phyloP scores from a whole-genome alignment of 1,284 basidiomycete genomes.

The Xerocomus minutiporus region DNA sequence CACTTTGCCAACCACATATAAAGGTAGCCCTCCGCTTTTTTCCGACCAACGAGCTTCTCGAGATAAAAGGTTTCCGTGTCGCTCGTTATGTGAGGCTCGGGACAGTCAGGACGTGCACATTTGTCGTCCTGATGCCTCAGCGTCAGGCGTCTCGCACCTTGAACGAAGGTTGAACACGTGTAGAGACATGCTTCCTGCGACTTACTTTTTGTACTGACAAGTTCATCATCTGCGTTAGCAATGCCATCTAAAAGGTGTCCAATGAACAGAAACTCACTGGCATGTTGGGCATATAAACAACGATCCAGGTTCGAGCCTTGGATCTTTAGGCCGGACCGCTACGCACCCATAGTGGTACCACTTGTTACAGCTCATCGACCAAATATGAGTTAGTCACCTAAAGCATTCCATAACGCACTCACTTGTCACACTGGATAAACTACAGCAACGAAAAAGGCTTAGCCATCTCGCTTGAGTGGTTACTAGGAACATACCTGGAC shows the following conservation, averaged over 20 bases:
- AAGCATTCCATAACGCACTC: conserved; percentile 1
- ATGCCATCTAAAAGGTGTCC: neutral
- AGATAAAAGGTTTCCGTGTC: conserved; percentile 26
- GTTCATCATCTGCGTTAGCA: conserved; percentile 3
- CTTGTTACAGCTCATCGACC: conserved; percentile 28
- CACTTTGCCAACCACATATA: conserved; percentile 36
- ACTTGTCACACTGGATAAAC: conserved; percentile 34
- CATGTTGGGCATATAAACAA: conserved; percentile 32
- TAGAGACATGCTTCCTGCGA: neutral
- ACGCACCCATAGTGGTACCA: conserved; percentile 38
- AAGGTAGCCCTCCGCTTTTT: conserved; percentile 9
- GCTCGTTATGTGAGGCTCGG: conserved; percentile 6
- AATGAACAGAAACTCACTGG: conserved; percentile 17
- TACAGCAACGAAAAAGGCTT: conserved; percentile 1
- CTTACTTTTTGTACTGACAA: conserved; percentile 19
- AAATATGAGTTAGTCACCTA: neutral
- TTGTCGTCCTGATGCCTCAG: conserved; percentile 2
- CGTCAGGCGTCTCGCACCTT: conserved; percentile 15
- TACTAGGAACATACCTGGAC: conserved; percentile 18
- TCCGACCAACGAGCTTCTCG: conserved; percentile 34
- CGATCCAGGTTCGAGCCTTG: conserved; percentile 19
- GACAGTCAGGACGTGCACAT: conserved; percentile 28
- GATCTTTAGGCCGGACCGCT: conserved; percentile 25
- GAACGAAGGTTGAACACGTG: neutral
- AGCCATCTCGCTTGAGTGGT: neutral